Conservation (phyloP, 176 grass and related monocot genomes). For the Bothriochloa decipiens region DNA sequence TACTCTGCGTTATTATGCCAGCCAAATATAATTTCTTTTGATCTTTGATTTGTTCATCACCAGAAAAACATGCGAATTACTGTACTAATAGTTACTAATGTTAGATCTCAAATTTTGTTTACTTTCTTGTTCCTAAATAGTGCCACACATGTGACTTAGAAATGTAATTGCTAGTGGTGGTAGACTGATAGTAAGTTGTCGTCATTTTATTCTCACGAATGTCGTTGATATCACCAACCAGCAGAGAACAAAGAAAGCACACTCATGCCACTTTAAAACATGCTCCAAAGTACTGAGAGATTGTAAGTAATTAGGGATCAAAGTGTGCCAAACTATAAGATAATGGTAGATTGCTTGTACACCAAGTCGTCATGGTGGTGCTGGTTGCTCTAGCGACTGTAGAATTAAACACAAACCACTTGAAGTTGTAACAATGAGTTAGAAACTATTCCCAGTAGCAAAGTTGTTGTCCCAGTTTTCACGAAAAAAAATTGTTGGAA, state of each 20-base stretch:
- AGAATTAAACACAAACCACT: neutral
- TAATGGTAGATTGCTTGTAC: neutral
- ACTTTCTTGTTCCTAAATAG: neutral
- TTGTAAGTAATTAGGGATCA: neutral
- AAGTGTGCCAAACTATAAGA: neutral
- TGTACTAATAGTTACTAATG: neutral
- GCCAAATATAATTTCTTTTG: neutral
- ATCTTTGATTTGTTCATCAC: slow-evolving; percentile 2
- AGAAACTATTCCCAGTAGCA: slow-evolving; percentile 1
- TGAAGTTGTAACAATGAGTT: neutral
- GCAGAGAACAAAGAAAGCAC: neutral
- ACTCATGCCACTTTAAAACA: neutral
- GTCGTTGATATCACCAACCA: too few relatives aligned
- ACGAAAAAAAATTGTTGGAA: neutral
- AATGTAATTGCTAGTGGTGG: neutral
- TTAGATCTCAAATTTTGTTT: slow-evolving; percentile 1
- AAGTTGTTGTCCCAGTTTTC: neutral
- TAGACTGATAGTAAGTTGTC: too few relatives aligned
- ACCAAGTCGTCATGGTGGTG: neutral
- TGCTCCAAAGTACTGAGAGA: neutral
- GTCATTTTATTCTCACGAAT: neutral
- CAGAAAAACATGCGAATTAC: neutral
- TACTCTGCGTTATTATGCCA: neutral
- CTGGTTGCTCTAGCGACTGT: neutral
- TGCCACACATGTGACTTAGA: neutral